Conservation (phyloP, 2,329 filamentous ascomycete genomes). For the Dactylella cylindrospora region DNA sequence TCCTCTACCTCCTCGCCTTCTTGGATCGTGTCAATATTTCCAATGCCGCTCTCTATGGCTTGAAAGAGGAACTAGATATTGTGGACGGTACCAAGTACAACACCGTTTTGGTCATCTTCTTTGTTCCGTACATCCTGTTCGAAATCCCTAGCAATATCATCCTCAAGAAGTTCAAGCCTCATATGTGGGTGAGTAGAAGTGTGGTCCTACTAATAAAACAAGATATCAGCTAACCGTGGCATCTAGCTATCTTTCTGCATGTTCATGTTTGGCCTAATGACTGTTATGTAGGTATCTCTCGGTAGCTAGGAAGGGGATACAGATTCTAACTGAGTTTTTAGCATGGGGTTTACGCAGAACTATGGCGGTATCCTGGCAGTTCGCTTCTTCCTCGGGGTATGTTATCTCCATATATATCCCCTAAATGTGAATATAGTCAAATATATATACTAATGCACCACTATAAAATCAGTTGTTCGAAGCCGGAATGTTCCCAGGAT, state of each 20-base stretch:
- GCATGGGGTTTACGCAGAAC: constrained; percentile 68
- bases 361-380: constrained; percentile 76
- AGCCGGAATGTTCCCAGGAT: constrained; percentile 74
- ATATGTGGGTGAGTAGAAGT: constrained; percentile 60
- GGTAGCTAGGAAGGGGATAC: not conserved
- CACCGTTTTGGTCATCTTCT: constrained; percentile 76
- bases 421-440: not conserved
- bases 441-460: not conserved
- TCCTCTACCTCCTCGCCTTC: constrained; percentile 72
- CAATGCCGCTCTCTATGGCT: constrained; percentile 70
- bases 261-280: constrained; percentile 71
- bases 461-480: constrained; percentile 53
- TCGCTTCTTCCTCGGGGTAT: constrained; percentile 77
- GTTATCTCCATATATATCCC: not conserved
- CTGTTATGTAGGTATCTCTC: constrained; percentile 15
- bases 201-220: not conserved
- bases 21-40: constrained; percentile 76
- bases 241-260: constrained; percentile 69
- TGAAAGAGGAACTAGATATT: constrained; percentile 65
- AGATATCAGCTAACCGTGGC: not conserved
- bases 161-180: constrained; percentile 67
- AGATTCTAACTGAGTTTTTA: constrained; percentile 9
- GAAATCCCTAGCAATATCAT: constrained; percentile 74
- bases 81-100: constrained; percentile 65
- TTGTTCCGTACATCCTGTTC: constrained; percentile 70